Base-by-base conservation (phyloP, 768 basidiomycete genomes). In the Panaeolus cyanescens region DNA sequence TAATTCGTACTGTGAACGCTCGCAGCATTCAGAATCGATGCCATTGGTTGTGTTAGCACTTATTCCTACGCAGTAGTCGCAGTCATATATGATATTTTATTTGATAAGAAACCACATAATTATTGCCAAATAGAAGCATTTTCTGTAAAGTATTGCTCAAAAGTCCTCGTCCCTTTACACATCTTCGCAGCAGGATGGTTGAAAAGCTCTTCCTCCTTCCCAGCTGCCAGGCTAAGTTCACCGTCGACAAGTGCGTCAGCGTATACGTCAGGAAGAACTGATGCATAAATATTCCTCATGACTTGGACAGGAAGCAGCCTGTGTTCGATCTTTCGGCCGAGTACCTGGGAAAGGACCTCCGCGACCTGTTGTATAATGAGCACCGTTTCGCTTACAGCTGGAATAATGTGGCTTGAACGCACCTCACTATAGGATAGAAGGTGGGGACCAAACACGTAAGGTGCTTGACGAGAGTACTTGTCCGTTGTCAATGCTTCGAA, bases 371-470 rank as follows among this genome's bases (percentile, higher is more conserved):
- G 45, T 15, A 28, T 28, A 15, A 22, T 50, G 12, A 50, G 25
- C 25, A 5, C 45, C 10, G 10, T 25, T 9, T 3, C 45, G 15
- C 1, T 50, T 28, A 13, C 4, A 15, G n/a, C 15, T 8, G 9
- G 10, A 12, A 25, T 4, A 50, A 13, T 9, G 0, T 20, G 7
- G 9, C 45, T 13, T 28, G n/a, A n/a, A 37, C 68, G 7, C 19
- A 73, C 74, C 62, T 73, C 58, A 56, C 71, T 71, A 37, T 72
- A 75, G 1, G 70, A 65, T 8, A 71, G 39, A 15, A 70, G 54
- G 19, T 73, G 70, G 1, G 73, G 72, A 6, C 74, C 74, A 33
- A 74, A 56, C 10, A 75, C 64, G 30, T 65, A 63, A 4, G 59
- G 61, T 34, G 68, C 64, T 12, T 57, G 55, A 20, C 65, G 58